Percentiles rank a stretch among this genome's conserved stretches.
Conservation (phyloP, 2,329 filamentous ascomycete genomes). For the Proliferodiscus dingleyae region DNA sequence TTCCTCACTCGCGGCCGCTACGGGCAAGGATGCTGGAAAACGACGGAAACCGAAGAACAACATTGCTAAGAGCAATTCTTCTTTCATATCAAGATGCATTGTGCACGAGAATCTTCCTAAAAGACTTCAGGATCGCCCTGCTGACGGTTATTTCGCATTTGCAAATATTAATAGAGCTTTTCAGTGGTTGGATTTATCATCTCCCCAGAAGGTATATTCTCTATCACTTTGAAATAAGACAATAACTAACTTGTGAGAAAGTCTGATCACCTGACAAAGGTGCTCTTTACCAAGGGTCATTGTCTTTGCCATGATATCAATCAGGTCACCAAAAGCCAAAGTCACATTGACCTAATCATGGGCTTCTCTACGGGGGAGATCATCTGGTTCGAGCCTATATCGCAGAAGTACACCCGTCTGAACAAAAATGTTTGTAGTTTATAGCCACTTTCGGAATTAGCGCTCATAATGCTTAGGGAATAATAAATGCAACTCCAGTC, state of each 20-base stretch:
- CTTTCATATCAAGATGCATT: slow-evolving; percentile 95
- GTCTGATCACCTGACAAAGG: slow-evolving; percentile 89
- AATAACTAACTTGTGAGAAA: slow-evolving; percentile 36
- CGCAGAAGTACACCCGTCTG: slow-evolving; percentile 88
- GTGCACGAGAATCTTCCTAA: slow-evolving; percentile 78
- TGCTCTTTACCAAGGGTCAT: slow-evolving; percentile 94
- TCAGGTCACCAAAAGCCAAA: slow-evolving; percentile 67
- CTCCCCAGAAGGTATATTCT: slow-evolving; percentile 60
- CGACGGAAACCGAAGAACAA: slow-evolving; percentile 94
- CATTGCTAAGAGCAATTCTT: slow-evolving; percentile 97
- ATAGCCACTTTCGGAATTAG: not conserved
- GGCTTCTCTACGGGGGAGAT: slow-evolving; percentile 96
- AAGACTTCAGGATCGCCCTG: slow-evolving; percentile 70
- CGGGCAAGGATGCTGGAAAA: slow-evolving; percentile 71
- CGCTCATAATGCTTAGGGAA: slow-evolving; percentile 50
- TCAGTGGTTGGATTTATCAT: slow-evolving; percentile 90
- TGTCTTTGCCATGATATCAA: slow-evolving; percentile 95
- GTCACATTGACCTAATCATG: slow-evolving; percentile 87
- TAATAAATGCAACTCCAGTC: slow-evolving; percentile 81
- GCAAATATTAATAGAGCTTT: slow-evolving; percentile 94
- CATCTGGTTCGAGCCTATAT: slow-evolving; percentile 97
- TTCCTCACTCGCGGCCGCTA: slow-evolving; percentile 59
- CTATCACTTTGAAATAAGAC: not conserved
- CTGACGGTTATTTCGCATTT: slow-evolving; percentile 82
- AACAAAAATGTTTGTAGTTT: slow-evolving; percentile 78